Percentiles rank a stretch among this genome's conserved stretches.
These are phyloP conservation scores for Cyberlindnera euphorbiiphila DNA, from an alignment of 805 yeast species.

Conservation along the genomic window DNA sequence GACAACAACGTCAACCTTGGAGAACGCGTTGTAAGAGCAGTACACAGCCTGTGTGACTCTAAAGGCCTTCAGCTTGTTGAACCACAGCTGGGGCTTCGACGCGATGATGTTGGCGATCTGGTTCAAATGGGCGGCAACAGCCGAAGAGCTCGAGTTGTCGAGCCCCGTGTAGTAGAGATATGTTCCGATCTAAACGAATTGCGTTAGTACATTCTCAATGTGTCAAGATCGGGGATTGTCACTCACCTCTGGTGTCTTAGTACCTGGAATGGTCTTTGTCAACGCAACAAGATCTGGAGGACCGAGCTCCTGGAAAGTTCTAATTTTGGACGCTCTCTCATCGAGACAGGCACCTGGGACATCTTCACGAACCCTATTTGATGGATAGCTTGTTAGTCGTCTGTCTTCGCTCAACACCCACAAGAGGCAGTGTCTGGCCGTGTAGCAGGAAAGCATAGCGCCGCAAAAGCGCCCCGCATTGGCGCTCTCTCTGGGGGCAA, in stretches of 20 bases:
- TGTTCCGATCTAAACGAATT: slow-evolving; percentile 48
- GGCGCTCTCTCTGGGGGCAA: no score
- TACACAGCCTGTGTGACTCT: slow-evolving; percentile 69
- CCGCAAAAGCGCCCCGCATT: no score
- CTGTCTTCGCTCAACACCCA: no score
- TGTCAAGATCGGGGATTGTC: no score
- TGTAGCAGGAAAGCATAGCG: no score
- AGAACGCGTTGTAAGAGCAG: slow-evolving; percentile 71
- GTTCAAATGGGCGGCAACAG: slow-evolving; percentile 73
- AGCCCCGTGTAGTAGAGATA: slow-evolving; percentile 71
- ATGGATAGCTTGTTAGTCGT: slow-evolving; percentile 18
- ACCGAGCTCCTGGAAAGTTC: slow-evolving; percentile 61
- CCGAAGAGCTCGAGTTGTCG: slow-evolving; percentile 71
- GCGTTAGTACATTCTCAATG: slow-evolving; percentile 9
- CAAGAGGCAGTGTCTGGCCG: no score
- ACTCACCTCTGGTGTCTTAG: slow-evolving; percentile 34
- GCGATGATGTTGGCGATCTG: slow-evolving; percentile 60
- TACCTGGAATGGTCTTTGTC: slow-evolving; percentile 57
- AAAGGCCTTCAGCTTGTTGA: slow-evolving; percentile 68
- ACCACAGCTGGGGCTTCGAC: slow-evolving; percentile 70
- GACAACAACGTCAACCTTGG: slow-evolving; percentile 63
- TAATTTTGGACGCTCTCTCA: slow-evolving; percentile 60
- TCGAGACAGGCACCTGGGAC: slow-evolving; percentile 54
- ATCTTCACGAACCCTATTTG: slow-evolving; percentile 50
- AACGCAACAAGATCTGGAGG: slow-evolving; percentile 68